A percentile compares a stretch with the other conserved stretches of the same genome.
These are phyloP conservation scores for Colletotrichum graminicola DNA, from an alignment of 2,329 filamentous ascomycete genomes.

Conservation along the genomic window DNA sequence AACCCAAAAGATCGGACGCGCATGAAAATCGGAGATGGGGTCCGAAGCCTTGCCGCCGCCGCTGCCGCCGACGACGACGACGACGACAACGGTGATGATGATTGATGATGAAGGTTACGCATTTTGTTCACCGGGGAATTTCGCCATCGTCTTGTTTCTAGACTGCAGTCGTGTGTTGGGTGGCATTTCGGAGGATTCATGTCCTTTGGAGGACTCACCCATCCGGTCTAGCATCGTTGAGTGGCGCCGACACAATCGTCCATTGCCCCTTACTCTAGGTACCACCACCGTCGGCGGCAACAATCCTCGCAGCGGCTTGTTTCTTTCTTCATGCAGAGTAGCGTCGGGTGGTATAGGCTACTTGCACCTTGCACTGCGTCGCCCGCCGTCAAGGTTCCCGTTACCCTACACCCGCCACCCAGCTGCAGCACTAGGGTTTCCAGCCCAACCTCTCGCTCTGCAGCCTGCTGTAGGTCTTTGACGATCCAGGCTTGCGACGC, in stretches of 20 bases:
- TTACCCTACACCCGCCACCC: conserved; percentile 4
- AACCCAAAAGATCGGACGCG: conserved; percentile 13
- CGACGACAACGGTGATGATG: background rate
- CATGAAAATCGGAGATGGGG: conserved; percentile 17
- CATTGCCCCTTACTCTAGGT: conserved; percentile 26
- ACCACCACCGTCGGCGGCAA: background rate
- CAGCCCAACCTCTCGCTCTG: conserved; percentile 31
- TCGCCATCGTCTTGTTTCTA: background rate
- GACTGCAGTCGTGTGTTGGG: background rate
- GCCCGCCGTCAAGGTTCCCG: conserved; percentile 28
- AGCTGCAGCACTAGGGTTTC: conserved; percentile 13
- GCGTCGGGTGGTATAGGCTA: conserved; percentile 16
- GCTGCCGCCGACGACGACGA: background rate
- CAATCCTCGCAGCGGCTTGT: conserved; percentile 10
- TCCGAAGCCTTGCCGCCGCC: conserved; percentile 16
- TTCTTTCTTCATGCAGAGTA: conserved; percentile 22
- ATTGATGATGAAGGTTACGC: background rate
- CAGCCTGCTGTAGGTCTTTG: conserved; percentile 10
- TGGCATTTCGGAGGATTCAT: background rate
- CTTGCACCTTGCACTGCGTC: conserved; percentile 16
- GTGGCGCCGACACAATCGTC: conserved; percentile 21
- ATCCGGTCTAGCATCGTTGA: conserved; percentile 27
- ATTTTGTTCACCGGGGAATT: background rate
- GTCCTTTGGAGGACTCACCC: conserved; percentile 17
- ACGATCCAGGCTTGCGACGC: conserved; percentile 3